These are phyloP conservation scores for Thermothelomyces thermophilus DNA, from an alignment of 2,329 filamentous ascomycete genomes.

Conservation along the genomic window DNA sequence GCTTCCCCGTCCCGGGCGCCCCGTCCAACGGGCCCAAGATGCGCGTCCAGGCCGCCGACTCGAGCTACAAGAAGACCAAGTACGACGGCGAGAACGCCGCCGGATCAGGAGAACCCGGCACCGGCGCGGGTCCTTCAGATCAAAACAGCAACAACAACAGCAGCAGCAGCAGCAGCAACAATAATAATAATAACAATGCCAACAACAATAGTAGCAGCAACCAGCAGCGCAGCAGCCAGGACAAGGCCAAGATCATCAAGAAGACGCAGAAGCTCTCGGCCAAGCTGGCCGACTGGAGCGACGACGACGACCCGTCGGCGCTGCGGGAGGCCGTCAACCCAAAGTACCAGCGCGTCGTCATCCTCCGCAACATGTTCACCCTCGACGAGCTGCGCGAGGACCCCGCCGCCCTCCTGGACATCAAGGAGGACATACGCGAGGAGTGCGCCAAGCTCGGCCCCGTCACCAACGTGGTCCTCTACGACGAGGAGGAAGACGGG, in stretches of 20 bases:
- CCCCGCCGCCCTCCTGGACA: slow-evolving; percentile 73
- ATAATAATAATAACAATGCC: neutral
- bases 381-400: slow-evolving; percentile 79
- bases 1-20: slow-evolving; percentile 47
- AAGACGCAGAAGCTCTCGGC: slow-evolving; percentile 88
- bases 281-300: slow-evolving; percentile 90
- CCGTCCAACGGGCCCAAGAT: slow-evolving; percentile 56
- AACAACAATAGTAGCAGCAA: neutral
- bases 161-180: neutral
- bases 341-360: slow-evolving; percentile 64
- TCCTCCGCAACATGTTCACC: slow-evolving; percentile 92
- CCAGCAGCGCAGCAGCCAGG: slow-evolving; percentile 46
- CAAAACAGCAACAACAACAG: neutral
- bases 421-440: slow-evolving; percentile 89
- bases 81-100: slow-evolving; percentile 42
- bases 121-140: neutral
- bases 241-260: slow-evolving; percentile 84
- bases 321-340: slow-evolving; percentile 23
- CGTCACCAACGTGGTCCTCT: slow-evolving; percentile 87
- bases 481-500: slow-evolving; percentile 77
- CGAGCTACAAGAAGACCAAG: slow-evolving; percentile 83
- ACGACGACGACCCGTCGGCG: slow-evolving; percentile 60
- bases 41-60: slow-evolving; percentile 76
- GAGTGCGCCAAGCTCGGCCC: slow-evolving; percentile 81
- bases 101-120: neutral